Conservation (phyloP, 768 basidiomycete genomes). For the Leucocoprinus sp. region DNA sequence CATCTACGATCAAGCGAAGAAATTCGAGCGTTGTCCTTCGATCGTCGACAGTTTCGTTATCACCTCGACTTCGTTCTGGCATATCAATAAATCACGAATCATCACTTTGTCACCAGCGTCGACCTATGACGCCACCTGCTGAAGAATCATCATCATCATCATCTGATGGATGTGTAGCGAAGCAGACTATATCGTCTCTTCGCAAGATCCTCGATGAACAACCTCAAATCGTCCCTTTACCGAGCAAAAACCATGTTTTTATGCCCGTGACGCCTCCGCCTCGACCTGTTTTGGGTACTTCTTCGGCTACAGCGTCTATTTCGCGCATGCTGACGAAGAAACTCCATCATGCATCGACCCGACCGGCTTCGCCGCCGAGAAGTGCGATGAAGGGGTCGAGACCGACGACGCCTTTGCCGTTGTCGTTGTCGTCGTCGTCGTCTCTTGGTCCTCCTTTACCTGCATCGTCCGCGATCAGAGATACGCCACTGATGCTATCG, state of each 20-base stretch:
- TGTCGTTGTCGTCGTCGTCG: background rate
- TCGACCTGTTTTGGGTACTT: slow-evolving; percentile 47
- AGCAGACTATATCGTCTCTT: slow-evolving; percentile 56
- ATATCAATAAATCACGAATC: background rate
- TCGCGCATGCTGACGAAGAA: slow-evolving; percentile 68
- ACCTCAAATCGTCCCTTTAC: slow-evolving; percentile 22
- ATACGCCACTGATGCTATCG: slow-evolving; percentile 12
- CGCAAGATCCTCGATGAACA: slow-evolving; percentile 63
- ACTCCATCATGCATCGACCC: slow-evolving; percentile 50
- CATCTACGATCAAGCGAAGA: slow-evolving; percentile 9
- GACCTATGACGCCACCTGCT: slow-evolving; percentile 46
- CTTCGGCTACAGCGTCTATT: slow-evolving; percentile 69
- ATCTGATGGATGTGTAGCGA: slow-evolving; percentile 47
- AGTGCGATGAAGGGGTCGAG: slow-evolving; percentile 32
- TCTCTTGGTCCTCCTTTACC: background rate
- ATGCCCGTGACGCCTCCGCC: slow-evolving; percentile 46
- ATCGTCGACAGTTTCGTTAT: background rate
- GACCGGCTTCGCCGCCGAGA: slow-evolving; percentile 51
- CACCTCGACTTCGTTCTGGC: slow-evolving; percentile 5
- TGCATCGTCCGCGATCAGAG: slow-evolving; percentile 18
- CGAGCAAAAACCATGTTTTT: slow-evolving; percentile 25
- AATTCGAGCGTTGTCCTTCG: slow-evolving; percentile 10
- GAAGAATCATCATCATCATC: slow-evolving; percentile 55
- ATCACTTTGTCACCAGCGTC: slow-evolving; percentile 11
- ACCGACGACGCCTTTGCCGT: slow-evolving; percentile 7